Evolutionary conservation across 352 stramenopile species (phyloP).

Genomic region (Elongisporangium anandrum): DNA sequence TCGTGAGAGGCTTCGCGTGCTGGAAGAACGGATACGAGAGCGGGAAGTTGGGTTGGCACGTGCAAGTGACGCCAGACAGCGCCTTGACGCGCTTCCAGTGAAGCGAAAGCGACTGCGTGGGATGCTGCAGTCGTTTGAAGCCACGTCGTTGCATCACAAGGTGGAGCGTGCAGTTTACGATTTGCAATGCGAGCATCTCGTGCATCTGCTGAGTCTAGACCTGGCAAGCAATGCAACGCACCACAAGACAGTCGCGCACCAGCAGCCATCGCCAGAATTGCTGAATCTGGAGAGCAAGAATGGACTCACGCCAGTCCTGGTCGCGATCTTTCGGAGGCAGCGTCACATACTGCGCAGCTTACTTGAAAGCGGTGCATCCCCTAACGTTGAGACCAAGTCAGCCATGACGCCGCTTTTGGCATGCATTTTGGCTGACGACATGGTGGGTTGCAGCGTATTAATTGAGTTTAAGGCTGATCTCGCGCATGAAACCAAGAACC

Average conservation of each 20-base stretch:
- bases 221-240: slow-evolving; percentile 1
- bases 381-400: slow-evolving; percentile 28
- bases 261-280: slow-evolving; percentile 11
- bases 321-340: slow-evolving; percentile 35
- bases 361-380: slow-evolving; percentile 39
- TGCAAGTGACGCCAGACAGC: slow-evolving; percentile 19
- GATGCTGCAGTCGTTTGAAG: slow-evolving; percentile 28
- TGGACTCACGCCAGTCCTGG: slow-evolving; percentile 44
- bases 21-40: slow-evolving; percentile 28
- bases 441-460: slow-evolving; percentile 42
- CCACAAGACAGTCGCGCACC: neutral
- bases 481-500: slow-evolving; percentile 24
- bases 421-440: slow-evolving; percentile 34
- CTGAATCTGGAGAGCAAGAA: slow-evolving; percentile 56
- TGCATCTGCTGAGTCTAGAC: slow-evolving; percentile 27
- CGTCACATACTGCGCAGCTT: slow-evolving; percentile 32
- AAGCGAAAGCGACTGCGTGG: slow-evolving; percentile 22
- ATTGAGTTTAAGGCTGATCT: slow-evolving; percentile 38
- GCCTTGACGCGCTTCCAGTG: slow-evolving; percentile 38
- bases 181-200: slow-evolving; percentile 31
- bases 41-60: slow-evolving; percentile 24
- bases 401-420: slow-evolving; percentile 56
- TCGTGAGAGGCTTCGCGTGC: slow-evolving; percentile 19
- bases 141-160: slow-evolving; percentile 29
- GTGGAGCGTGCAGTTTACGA: slow-evolving; percentile 39